These are phyloP conservation scores for Nakazawaea sp. DNA, from an alignment of 805 yeast species.

Conservation along the genomic window DNA sequence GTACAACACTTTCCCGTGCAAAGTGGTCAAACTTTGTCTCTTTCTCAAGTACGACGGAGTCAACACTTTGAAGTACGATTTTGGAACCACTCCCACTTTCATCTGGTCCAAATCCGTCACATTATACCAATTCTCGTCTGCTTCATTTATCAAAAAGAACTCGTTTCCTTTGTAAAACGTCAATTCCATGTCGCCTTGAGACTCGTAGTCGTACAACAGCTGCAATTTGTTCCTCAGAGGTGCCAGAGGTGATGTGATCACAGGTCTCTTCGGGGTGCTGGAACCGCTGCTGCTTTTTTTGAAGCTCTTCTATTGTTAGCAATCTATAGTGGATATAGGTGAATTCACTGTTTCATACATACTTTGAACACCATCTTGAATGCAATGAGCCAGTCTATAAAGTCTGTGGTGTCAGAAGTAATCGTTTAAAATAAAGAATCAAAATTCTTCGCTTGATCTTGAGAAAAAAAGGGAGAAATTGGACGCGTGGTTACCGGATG, in stretches of 20 bases:
- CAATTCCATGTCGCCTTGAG: constrained; percentile 78
- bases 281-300: constrained; percentile 2
- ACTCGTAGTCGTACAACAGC: constrained; percentile 70
- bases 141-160: constrained; percentile 68
- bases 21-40: constrained; percentile 18
- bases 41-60: constrained; percentile 36
- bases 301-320: constrained; percentile 6
- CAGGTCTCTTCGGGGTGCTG: constrained; percentile 1
- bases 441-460: too few species aligned
- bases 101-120: constrained; percentile 77
- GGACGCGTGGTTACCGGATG: too few species aligned
- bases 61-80: constrained; percentile 73
- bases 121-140: constrained; percentile 71
- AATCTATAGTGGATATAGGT: too few species aligned
- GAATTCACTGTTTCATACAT: too few species aligned
- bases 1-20: constrained; percentile 81
- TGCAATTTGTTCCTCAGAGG: constrained; percentile 54
- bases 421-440: too few species aligned
- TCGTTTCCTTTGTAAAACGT: constrained; percentile 79
- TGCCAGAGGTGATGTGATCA: constrained; percentile 9
- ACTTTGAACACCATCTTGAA: too few species aligned
- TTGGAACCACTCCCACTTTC: constrained; percentile 84
- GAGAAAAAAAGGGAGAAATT: too few species aligned
- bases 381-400: too few species aligned
- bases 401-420: too few species aligned